These are phyloP conservation scores for Ascochyta rabiei DNA, from an alignment of 2,329 filamentous ascomycete species.

Conservation along the genomic window DNA sequence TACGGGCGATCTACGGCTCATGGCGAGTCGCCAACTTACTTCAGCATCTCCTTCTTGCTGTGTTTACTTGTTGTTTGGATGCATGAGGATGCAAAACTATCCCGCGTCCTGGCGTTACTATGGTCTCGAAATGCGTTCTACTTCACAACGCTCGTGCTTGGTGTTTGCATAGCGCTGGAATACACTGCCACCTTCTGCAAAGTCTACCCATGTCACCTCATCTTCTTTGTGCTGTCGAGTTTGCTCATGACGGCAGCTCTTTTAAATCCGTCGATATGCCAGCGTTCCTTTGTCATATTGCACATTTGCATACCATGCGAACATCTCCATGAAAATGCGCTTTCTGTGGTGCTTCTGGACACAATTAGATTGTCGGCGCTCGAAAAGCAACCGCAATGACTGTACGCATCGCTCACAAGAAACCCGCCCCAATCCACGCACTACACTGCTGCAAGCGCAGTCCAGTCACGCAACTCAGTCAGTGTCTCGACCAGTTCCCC, in stretches of 20 bases:
- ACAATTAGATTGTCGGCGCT: not conserved
- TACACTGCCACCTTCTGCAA: slow-evolving; percentile 13
- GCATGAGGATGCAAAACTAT: slow-evolving; percentile 4
- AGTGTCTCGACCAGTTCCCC: not conserved
- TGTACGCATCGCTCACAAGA: not conserved
- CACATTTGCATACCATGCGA: not conserved
- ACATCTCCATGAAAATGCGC: not conserved
- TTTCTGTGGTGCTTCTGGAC: not conserved
- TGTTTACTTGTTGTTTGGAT: slow-evolving; percentile 7
- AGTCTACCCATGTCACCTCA: not conserved
- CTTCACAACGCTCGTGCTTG: slow-evolving; percentile 12
- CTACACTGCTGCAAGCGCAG: not conserved
- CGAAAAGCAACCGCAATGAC: not conserved
- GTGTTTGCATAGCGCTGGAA: slow-evolving; percentile 20
- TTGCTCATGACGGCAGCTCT: not conserved
- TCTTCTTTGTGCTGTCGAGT: not conserved
- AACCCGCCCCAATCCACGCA: not conserved
- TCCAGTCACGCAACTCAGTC: not conserved
- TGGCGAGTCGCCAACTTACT: slow-evolving; percentile 3
- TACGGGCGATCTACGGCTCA: slow-evolving; percentile 9
- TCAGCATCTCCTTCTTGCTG: slow-evolving; percentile 3
- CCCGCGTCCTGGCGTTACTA: slow-evolving; percentile 14
- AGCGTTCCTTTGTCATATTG: not conserved
- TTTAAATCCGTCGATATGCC: not conserved
- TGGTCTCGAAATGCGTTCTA: slow-evolving; percentile 14